These are phyloP conservation scores for Cordyceps fumosorosea DNA, from an alignment of 2,329 filamentous ascomycete species.

Conservation along the genomic window DNA sequence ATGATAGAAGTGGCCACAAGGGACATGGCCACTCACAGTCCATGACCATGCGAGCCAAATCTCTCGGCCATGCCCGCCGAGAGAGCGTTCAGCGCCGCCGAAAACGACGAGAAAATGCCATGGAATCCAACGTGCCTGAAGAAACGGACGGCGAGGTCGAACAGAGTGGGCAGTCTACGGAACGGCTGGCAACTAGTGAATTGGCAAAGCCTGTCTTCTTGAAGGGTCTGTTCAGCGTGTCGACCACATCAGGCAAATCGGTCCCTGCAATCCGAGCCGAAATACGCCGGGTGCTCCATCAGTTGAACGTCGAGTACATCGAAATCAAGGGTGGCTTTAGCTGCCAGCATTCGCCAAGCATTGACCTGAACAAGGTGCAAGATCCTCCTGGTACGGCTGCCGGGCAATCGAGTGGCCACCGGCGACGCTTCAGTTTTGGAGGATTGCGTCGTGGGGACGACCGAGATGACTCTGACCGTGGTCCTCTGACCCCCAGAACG, in stretches of 20 bases:
- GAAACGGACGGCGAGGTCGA: slow-evolving; percentile 80
- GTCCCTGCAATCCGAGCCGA: slow-evolving; percentile 79
- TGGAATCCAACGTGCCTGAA: slow-evolving; percentile 76
- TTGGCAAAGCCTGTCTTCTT: slow-evolving; percentile 90
- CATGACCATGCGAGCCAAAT: slow-evolving; percentile 71
- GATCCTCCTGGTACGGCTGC: slow-evolving; percentile 57
- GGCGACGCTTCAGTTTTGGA: slow-evolving; percentile 77
- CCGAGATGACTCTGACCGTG: slow-evolving; percentile 53
- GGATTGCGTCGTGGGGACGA: slow-evolving; percentile 52
- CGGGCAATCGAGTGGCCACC: slow-evolving; percentile 51
- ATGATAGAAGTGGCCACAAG: slow-evolving; percentile 47
- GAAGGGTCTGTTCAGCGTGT: slow-evolving; percentile 95
- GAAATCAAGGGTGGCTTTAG: slow-evolving; percentile 93
- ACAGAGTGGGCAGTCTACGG: slow-evolving; percentile 53
- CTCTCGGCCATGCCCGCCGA: slow-evolving; percentile 77
- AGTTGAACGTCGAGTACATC: slow-evolving; percentile 81
- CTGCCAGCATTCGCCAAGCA: slow-evolving; percentile 82
- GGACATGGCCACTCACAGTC: slow-evolving; percentile 47
- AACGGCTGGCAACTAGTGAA: slow-evolving; percentile 61
- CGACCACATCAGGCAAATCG: slow-evolving; percentile 89
- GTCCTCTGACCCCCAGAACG: slow-evolving; percentile 35
- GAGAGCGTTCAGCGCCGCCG: slow-evolving; percentile 90
- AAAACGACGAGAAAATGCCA: slow-evolving; percentile 62
- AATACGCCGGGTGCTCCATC: slow-evolving; percentile 81
- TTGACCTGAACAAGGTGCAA: slow-evolving; percentile 70